Evolutionary conservation across 495 filamentous ascomycete genomes (phyloP).

Genomic region (Talaromyces borbonicus): DNA sequence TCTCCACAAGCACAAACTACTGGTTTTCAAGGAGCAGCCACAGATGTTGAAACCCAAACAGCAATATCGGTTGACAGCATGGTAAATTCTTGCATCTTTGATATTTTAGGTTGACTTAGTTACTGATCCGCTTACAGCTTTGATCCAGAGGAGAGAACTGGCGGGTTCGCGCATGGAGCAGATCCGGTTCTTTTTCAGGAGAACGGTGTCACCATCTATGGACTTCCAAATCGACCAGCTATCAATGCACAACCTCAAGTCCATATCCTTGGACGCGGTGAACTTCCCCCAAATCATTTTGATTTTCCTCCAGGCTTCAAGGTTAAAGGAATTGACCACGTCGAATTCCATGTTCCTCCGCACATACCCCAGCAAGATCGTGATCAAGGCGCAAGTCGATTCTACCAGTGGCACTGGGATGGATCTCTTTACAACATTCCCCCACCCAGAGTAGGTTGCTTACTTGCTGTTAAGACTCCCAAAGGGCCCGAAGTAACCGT

Average conservation of each 20-base stretch:
- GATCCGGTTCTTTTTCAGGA: constrained; percentile 13
- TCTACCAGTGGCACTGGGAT: constrained; percentile 26
- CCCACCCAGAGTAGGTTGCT: constrained; percentile 18
- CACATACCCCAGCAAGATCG: constrained; percentile 18
- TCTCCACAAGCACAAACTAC: constrained; percentile 20
- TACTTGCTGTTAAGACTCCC: constrained; percentile 21
- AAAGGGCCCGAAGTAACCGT: constrained; percentile 22
- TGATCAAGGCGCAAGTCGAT: constrained; percentile 15
- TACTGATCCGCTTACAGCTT: constrained; percentile 4
- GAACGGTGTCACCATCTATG: constrained; percentile 18
- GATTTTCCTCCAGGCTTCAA: constrained; percentile 21
- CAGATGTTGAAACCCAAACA: constrained; percentile 21
- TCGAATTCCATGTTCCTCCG: constrained; percentile 18
- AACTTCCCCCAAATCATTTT: constrained; percentile 16
- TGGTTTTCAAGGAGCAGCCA: constrained; percentile 25
- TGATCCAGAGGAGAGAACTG: constrained; percentile 15
- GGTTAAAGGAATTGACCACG: constrained; percentile 20
- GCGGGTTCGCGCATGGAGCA: constrained; percentile 19
- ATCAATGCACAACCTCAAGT: constrained; percentile 17
- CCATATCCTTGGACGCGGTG: constrained; percentile 20
- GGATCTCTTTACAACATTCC: constrained; percentile 18
- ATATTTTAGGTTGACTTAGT: background rate
- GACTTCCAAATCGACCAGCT: constrained; percentile 16
- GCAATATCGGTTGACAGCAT: constrained; percentile 18
- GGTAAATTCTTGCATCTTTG: constrained; percentile 5